Evolutionary conservation across 2,329 filamentous ascomycete species (phyloP), one percentile per base, ranked within the genome.

Genomic region (Aspergillus texensis): DNA sequence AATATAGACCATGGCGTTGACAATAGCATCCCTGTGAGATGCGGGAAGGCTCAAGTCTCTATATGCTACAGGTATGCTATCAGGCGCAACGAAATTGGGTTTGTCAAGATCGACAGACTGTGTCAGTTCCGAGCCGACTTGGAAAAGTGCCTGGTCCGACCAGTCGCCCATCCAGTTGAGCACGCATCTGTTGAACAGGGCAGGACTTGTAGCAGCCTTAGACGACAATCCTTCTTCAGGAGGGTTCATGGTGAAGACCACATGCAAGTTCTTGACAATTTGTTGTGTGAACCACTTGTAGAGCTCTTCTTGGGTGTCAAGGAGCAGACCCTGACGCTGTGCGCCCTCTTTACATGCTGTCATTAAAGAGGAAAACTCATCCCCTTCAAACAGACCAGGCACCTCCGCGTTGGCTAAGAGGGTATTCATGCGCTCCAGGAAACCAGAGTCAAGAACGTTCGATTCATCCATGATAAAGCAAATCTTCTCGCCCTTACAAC

Each of bases 231-330:
- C 94, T 71, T 95, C 95, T 75, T 97, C 93, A 0, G 95, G 96
- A 16, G 95, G 95, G 78, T 99, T 99, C 95, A 99, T 99, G 3
- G 95, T 99, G 78, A 99, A 99, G 26, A 99, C 95, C 55, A 99
- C 95, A 74, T 99, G 95, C 46, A 99, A 82, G 75, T 99, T 99
- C 83, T 97, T 97, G 77, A 99, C 92, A 72, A 99, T 98, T 78
- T 99, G 95, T 72, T 96, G 92, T 0, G 96, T 99, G 82, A 99
- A 99, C 95, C 95, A 99, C 82, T 98, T 98, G 85, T 99, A 99
- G n/a, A 99, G 84, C 79, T 99, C 95, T 81, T 99, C 96, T 70
- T 97, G 94, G 1, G 95, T 98, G 80, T 99, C 95, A 1, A 99
- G 87, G 63, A 98, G 88, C 63, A 98, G 85, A 55, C 95, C 95